These are phyloP conservation scores for Elsinoe australis DNA, from an alignment of 2,329 filamentous ascomycete genomes.

Conservation along the genomic window DNA sequence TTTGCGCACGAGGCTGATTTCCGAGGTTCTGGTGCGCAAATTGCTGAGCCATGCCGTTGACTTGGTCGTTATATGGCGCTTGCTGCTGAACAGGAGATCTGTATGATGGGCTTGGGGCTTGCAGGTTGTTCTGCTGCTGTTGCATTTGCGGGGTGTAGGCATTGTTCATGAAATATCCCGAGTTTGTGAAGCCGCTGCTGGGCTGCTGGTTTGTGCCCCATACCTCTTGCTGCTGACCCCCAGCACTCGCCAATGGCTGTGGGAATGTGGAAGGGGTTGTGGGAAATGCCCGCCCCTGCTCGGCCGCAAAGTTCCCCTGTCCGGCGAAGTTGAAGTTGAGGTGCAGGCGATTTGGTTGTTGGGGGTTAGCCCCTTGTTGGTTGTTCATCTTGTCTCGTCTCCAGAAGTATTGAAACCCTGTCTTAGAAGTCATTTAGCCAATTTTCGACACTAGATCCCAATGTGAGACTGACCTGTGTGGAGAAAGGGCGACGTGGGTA, in stretches of 20 bases:
- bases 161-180: slow-evolving; percentile 46
- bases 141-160: slow-evolving; percentile 34
- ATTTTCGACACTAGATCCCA: no score
- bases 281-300: slow-evolving; percentile 42
- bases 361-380: slow-evolving; percentile 12
- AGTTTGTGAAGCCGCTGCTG: slow-evolving; percentile 36
- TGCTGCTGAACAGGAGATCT: slow-evolving; percentile 48
- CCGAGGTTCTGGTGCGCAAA: slow-evolving; percentile 90
- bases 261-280: slow-evolving; percentile 92
- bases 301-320: slow-evolving; percentile 36
- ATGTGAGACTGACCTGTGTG: slow-evolving; percentile 7
- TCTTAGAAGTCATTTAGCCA: slow-evolving; percentile 6
- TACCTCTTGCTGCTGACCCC: slow-evolving; percentile 52
- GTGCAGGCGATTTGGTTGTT: slow-evolving; percentile 40
- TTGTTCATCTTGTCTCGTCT: slow-evolving; percentile 9
- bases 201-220: slow-evolving; percentile 43
- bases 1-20: slow-evolving; percentile 55
- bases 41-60: slow-evolving; percentile 86
- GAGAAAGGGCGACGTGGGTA: slow-evolving; percentile 5
- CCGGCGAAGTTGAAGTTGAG: slow-evolving; percentile 46
- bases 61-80: slow-evolving; percentile 64
- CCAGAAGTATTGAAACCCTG: not conserved
- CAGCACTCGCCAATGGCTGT: slow-evolving; percentile 63
- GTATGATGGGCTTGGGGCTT: slow-evolving; percentile 35
- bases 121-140: slow-evolving; percentile 24